phyloP scores from a whole-genome alignment of 495 filamentous ascomycete species.

The Podospora australis region DNA sequence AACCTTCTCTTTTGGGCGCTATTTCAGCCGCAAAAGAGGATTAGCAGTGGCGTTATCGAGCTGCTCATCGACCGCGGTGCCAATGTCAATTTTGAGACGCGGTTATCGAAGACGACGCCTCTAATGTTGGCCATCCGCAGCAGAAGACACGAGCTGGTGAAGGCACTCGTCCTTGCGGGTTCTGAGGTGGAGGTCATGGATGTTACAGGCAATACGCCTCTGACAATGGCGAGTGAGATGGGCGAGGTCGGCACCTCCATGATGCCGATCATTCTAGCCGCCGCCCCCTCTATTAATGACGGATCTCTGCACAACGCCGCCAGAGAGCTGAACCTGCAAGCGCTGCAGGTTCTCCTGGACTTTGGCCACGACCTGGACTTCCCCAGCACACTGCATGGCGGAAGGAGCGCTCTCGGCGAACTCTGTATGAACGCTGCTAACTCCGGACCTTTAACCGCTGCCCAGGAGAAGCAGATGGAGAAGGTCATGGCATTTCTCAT shows the following conservation, averaged over 20 bases:
- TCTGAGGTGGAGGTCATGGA: conserved; percentile 42
- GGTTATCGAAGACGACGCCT: conserved; percentile 37
- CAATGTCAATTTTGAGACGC: conserved; percentile 42
- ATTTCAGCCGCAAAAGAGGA: conserved; percentile 42
- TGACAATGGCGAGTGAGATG: conserved; percentile 42
- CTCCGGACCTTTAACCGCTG: conserved; percentile 27
- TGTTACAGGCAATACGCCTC: conserved; percentile 36
- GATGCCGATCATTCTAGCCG: conserved; percentile 40
- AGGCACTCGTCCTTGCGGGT: conserved; percentile 34
- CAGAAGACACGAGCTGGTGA: conserved; percentile 38
- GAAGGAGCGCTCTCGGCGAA: conserved; percentile 43
- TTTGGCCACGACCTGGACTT: conserved; percentile 44
- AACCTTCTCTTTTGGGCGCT: conserved; percentile 42
- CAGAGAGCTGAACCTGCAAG: conserved; percentile 36
- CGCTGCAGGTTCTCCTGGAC: conserved; percentile 38
- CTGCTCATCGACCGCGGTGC: conserved; percentile 36
- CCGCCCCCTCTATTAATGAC: conserved; percentile 41
- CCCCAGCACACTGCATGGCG: conserved; percentile 40
- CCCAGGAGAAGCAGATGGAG: conserved; percentile 41
- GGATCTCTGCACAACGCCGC: conserved; percentile 46
- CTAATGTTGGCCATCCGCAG: conserved; percentile 42
- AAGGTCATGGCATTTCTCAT: conserved; percentile 40
- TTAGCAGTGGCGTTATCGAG: conserved; percentile 39
- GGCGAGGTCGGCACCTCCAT: conserved; percentile 39
- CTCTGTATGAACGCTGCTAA: conserved; percentile 41